These are phyloP conservation scores for Pestalotiopsis sp. DNA, from an alignment of 2,329 filamentous ascomycete genomes.

Conservation along the genomic window DNA sequence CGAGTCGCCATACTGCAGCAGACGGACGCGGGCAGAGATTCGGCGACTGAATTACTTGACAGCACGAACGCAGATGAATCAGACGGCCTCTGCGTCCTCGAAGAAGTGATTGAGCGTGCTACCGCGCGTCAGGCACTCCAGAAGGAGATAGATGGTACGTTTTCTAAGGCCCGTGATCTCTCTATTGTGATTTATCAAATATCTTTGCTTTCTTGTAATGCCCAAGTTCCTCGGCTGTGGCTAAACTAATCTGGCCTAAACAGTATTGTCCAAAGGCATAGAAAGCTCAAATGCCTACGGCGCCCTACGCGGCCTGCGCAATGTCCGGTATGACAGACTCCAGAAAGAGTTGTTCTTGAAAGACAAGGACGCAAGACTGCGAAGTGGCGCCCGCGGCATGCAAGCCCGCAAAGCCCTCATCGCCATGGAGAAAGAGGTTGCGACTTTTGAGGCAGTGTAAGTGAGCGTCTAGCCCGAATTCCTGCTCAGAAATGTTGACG, in stretches of 20 bases:
- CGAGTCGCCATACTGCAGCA: conserved; percentile 72
- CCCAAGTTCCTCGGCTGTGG: neutral
- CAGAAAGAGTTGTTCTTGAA: conserved; percentile 67
- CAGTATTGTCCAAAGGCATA: conserved; percentile 62
- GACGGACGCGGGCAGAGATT: conserved; percentile 47
- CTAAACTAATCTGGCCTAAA: neutral
- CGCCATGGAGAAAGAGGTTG: conserved; percentile 67
- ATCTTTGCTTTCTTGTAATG: neutral
- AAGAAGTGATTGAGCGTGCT: conserved; percentile 68
- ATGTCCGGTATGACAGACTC: conserved; percentile 63
- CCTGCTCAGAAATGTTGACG: neutral
- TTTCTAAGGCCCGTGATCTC: neutral
- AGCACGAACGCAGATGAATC: conserved; percentile 12
- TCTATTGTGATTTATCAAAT: neutral
- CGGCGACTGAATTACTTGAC: conserved; percentile 27
- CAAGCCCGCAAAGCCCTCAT: conserved; percentile 76
- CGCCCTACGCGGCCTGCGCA: conserved; percentile 62
- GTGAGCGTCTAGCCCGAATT: conserved; percentile 18
- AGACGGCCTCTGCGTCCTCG: conserved; percentile 52
- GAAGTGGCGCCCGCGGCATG: conserved; percentile 75
- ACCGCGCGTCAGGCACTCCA: conserved; percentile 59
- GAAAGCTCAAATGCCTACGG: conserved; percentile 59
- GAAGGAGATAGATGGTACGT: conserved; percentile 61
- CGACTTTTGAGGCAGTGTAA: conserved; percentile 57
- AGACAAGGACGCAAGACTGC: conserved; percentile 72